Evolutionary conservation across 2,329 filamentous ascomycete species (phyloP).

Genomic region (Didymella lethalis): DNA sequence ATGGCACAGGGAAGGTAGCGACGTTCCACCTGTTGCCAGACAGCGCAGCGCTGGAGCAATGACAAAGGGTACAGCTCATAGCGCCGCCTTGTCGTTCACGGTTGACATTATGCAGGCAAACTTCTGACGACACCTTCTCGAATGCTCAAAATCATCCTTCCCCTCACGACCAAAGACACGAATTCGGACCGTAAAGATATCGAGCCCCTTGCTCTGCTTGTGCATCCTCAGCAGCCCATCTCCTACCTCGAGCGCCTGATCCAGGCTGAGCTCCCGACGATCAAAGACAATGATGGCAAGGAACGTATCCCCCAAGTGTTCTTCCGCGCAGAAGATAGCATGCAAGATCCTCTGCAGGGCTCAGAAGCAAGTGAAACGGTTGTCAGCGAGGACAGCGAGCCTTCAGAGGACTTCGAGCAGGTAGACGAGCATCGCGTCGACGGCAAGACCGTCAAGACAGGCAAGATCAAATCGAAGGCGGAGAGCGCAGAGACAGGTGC

Average conservation of each 20-base stretch:
- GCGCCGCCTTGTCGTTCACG: neutral
- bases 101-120: conserved; percentile 63
- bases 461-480: conserved; percentile 44
- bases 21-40: conserved; percentile 63
- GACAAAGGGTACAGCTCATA: conserved; percentile 65
- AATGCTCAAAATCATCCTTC: conserved; percentile 81
- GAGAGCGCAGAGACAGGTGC: conserved; percentile 1
- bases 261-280: conserved; percentile 80
- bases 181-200: conserved; percentile 71
- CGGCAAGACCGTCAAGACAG: conserved; percentile 57
- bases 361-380: conserved; percentile 37
- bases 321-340: conserved; percentile 81
- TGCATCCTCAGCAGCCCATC: conserved; percentile 89
- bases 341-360: conserved; percentile 62
- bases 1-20: conserved; percentile 71
- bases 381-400: conserved; percentile 40
- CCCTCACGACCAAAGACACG: conserved; percentile 69
- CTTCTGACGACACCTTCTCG: conserved; percentile 81
- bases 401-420: conserved; percentile 53
- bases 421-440: conserved; percentile 61
- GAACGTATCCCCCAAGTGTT: conserved; percentile 76
- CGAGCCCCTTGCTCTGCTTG: conserved; percentile 83
- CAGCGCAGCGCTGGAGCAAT: conserved; percentile 64
- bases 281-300: conserved; percentile 67
- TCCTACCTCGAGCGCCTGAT: conserved; percentile 90